Conservation (phyloP, 2,329 filamentous ascomycete species). For the Raffaelea ambrosiae region DNA sequence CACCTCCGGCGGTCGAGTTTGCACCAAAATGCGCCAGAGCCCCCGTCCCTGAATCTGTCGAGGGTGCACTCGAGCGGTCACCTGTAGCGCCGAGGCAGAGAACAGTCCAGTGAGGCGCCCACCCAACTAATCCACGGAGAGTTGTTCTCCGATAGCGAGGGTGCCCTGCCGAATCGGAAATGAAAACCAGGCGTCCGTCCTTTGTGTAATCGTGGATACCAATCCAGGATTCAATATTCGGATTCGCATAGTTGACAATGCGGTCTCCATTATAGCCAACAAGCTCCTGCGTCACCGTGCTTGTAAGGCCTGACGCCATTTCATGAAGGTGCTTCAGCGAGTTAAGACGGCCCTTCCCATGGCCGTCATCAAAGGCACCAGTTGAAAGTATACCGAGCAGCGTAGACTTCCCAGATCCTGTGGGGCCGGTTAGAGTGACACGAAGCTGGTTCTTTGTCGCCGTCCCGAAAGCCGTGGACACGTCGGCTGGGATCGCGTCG, state of each 20-base stretch:
- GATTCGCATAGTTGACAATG: constrained; percentile 77
- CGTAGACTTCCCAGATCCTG: constrained; percentile 86
- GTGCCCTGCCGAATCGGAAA: constrained; percentile 88
- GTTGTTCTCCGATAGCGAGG: constrained; percentile 84
- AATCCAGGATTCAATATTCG: constrained; percentile 85
- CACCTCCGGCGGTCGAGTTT: constrained; percentile 52
- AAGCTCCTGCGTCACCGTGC: constrained; percentile 88
- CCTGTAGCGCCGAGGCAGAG: constrained; percentile 66
- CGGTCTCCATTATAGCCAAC: constrained; percentile 63
- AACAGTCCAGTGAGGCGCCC: constrained; percentile 90
- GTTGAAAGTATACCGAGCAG: constrained; percentile 82
- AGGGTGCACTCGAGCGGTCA: constrained; percentile 49
- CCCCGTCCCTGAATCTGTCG: not conserved
- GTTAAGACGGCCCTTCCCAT: constrained; percentile 81
- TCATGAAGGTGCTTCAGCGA: constrained; percentile 91
- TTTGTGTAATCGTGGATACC: constrained; percentile 80
- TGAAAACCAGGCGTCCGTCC: constrained; percentile 68
- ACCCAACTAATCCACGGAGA: constrained; percentile 82
- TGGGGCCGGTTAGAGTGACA: constrained; percentile 80
- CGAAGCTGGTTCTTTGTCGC: constrained; percentile 63
- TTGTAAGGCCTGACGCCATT: constrained; percentile 83
- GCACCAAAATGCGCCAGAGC: constrained; percentile 46
- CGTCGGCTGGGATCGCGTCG: not conserved
- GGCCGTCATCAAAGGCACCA: constrained; percentile 80
- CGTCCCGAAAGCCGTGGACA: constrained; percentile 7